Evolutionary conservation across 1,139 yeast species (phyloP).

Genomic region (Candida sp.): DNA sequence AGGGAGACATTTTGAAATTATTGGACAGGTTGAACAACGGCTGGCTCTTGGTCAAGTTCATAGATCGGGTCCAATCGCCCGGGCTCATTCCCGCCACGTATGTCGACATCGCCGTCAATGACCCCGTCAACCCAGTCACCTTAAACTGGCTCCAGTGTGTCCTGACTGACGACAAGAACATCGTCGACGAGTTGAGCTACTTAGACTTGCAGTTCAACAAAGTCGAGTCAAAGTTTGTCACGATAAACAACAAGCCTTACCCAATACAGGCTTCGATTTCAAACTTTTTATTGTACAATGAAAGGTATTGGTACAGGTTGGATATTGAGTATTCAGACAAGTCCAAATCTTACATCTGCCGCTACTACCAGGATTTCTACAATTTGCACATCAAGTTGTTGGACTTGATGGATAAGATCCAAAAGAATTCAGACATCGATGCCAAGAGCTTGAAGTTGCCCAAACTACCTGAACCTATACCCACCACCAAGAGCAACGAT

Average conservation of each 20-base stretch:
- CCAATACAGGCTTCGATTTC: conserved; percentile 37
- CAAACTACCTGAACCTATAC: conserved; percentile 49
- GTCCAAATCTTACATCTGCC: conserved; percentile 32
- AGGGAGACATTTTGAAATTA: conserved; percentile 46
- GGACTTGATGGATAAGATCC: conserved; percentile 10
- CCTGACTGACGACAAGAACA: background rate
- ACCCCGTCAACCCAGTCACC: conserved; percentile 39
- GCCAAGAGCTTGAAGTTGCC: conserved; percentile 29
- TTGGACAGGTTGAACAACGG: conserved; percentile 44
- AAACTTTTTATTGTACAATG: conserved; percentile 37
- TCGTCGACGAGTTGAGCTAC: conserved; percentile 15
- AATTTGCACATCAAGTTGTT: conserved; percentile 35
- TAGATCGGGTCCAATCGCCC: conserved; percentile 38
- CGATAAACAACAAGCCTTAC: conserved; percentile 35
- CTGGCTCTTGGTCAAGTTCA: conserved; percentile 47
- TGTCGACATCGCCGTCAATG: conserved; percentile 52
- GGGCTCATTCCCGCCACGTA: conserved; percentile 49
- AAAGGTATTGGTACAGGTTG: conserved; percentile 47
- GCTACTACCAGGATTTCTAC: conserved; percentile 50
- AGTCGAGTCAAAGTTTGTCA: conserved; percentile 21
- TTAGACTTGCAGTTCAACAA: conserved; percentile 18
- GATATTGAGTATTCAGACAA: conserved; percentile 39
- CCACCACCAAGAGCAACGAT: conserved; percentile 16
- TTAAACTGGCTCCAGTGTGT: conserved; percentile 33
- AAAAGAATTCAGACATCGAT: background rate